Conservation (phyloP, 2,329 filamentous ascomycete species). For the Xylaria sp. region DNA sequence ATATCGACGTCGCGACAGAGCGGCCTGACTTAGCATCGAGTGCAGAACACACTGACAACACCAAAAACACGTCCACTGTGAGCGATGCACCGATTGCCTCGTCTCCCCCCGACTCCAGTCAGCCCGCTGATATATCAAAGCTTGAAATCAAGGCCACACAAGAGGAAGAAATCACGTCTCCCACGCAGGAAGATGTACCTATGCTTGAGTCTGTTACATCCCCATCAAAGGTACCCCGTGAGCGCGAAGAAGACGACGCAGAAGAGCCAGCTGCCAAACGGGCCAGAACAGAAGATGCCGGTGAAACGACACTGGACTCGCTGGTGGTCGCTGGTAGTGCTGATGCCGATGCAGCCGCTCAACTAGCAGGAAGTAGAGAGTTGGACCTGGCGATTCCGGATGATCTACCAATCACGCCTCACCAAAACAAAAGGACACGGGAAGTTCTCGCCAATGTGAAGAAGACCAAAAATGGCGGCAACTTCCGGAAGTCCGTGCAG, state of each 20-base stretch:
- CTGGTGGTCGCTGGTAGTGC: constrained; percentile 42
- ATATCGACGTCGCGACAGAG: constrained; percentile 45
- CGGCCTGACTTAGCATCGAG: constrained; percentile 39
- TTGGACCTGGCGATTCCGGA: constrained; percentile 53
- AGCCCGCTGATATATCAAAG: constrained; percentile 49
- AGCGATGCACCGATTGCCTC: constrained; percentile 42
- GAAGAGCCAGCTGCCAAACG: constrained; percentile 81
- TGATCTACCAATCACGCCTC: constrained; percentile 58
- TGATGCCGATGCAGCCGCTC: constrained; percentile 33
- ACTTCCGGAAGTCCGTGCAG: constrained; percentile 83
- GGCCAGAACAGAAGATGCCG: constrained; percentile 73
- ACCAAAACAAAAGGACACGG: constrained; percentile 53
- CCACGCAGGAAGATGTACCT: constrained; percentile 42
- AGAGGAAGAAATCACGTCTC: constrained; percentile 38
- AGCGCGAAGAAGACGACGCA: constrained; percentile 78
- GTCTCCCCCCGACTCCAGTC: constrained; percentile 50
- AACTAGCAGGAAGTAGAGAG: constrained; percentile 45
- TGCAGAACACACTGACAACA: constrained; percentile 40
- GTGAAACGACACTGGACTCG: constrained; percentile 42
- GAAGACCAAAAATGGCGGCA: constrained; percentile 82
- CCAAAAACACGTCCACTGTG: constrained; percentile 41
- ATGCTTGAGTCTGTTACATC: constrained; percentile 45
- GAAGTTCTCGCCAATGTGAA: constrained; percentile 79
- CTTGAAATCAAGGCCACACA: constrained; percentile 48
- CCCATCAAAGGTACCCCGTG: constrained; percentile 71